These are phyloP conservation scores for Gossypium mustelinum DNA, from an alignment of 345 rosid genomes.

Conservation along the genomic window DNA sequence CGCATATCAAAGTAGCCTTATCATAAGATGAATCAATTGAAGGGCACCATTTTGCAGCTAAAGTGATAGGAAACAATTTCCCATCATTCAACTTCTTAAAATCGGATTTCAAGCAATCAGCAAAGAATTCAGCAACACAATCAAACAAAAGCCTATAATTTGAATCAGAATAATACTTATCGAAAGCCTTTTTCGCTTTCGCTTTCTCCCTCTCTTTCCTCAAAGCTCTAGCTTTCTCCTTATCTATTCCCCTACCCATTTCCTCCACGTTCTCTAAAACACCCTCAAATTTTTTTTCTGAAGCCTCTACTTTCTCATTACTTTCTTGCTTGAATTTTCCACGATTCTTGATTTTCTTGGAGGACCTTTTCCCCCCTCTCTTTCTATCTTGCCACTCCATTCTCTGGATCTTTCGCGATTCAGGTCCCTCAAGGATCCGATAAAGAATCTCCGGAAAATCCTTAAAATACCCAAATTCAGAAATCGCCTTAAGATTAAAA, in stretches of 20 bases:
- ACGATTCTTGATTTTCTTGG: not conserved
- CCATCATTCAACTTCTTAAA: constrained; percentile 1
- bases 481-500: constrained; percentile 35
- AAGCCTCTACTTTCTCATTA: not conserved
- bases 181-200: not conserved
- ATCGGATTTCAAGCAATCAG: constrained; percentile 8
- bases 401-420: constrained; percentile 34
- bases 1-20: constrained; percentile 16
- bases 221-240: constrained; percentile 14
- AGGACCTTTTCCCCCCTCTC: constrained; percentile 15
- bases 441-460: constrained; percentile 64
- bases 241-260: constrained; percentile 21
- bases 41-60: constrained; percentile 19
- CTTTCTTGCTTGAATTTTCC: constrained; percentile 35
- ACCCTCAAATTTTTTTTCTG: not conserved
- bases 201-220: constrained; percentile 13
- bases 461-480: constrained; percentile 52
- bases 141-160: constrained; percentile 11
- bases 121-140: not conserved
- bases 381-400: constrained; percentile 24
- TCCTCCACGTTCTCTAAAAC: constrained; percentile 30
- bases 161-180: constrained; percentile 1
- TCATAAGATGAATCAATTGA: constrained; percentile 13
- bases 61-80: not conserved
- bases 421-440: constrained; percentile 46